Evolutionary conservation across 2,329 filamentous ascomycete genomes (phyloP).

Genomic region (Cordyceps militaris): DNA sequence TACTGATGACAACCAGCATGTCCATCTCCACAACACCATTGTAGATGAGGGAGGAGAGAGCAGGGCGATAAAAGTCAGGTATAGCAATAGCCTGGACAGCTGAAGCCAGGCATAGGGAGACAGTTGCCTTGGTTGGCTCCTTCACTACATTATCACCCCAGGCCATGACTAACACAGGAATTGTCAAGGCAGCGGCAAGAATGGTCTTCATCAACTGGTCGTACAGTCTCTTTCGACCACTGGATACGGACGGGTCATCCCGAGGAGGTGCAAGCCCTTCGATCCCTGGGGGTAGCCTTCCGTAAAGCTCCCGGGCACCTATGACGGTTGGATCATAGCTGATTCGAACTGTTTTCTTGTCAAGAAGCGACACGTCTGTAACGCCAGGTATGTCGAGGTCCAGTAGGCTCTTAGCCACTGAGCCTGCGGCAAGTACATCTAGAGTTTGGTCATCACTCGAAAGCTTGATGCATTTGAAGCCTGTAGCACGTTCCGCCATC

Average conservation of each 20-base stretch:
- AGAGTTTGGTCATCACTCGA: constrained; percentile 22
- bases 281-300: constrained; percentile 14
- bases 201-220: constrained; percentile 27
- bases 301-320: constrained; percentile 26
- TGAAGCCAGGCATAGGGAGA: constrained; percentile 40
- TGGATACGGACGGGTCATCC: constrained; percentile 26
- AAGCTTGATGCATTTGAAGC: constrained; percentile 24
- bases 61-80: constrained; percentile 42
- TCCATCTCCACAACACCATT: constrained; percentile 46
- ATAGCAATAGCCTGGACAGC: constrained; percentile 43
- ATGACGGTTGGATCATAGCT: constrained; percentile 28
- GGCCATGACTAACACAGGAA: constrained; percentile 27
- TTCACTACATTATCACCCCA: constrained; percentile 23
- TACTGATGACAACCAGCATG: constrained; percentile 47
- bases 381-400: constrained; percentile 20
- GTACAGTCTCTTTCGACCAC: constrained; percentile 23
- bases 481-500: constrained; percentile 22
- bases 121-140: constrained; percentile 18
- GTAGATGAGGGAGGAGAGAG: constrained; percentile 40
- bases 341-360: constrained; percentile 26
- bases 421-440: constrained; percentile 22
- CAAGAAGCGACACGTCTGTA: constrained; percentile 20
- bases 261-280: constrained; percentile 25
- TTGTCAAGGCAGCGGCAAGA: constrained; percentile 24
- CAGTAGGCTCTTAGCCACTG: constrained; percentile 18